phyloP scores from a whole-genome alignment of 2,329 filamentous ascomycete genomes.

The Chlorencoelia australis region DNA sequence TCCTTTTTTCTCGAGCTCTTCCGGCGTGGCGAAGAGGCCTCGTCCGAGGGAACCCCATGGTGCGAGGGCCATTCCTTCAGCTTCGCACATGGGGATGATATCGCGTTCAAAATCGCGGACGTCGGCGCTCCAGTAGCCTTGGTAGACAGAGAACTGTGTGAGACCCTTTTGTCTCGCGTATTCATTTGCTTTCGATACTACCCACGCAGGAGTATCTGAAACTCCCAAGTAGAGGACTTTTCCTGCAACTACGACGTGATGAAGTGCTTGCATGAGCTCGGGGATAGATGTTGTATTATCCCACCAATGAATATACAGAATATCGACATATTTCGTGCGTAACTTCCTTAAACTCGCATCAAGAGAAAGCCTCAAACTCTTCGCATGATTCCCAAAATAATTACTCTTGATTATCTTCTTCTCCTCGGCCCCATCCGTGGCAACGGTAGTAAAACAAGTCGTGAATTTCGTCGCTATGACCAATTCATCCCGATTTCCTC shows the following conservation, averaged over 20 bases:
- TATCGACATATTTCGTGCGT: slow-evolving; percentile 58
- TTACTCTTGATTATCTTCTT: slow-evolving; percentile 11
- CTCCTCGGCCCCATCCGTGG: slow-evolving; percentile 6
- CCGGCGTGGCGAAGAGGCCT: slow-evolving; percentile 37
- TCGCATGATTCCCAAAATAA: slow-evolving; percentile 12
- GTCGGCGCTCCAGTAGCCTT: slow-evolving; percentile 51
- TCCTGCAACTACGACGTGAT: slow-evolving; percentile 45
- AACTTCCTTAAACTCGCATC: slow-evolving; percentile 38
- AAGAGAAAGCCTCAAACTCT: slow-evolving; percentile 9
- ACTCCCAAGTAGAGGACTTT: slow-evolving; percentile 59
- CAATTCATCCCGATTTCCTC: slow-evolving; percentile 39
- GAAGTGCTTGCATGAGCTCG: slow-evolving; percentile 57
- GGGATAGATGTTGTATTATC: slow-evolving; percentile 51
- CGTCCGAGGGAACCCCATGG: slow-evolving; percentile 42
- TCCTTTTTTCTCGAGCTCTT: slow-evolving; percentile 31
- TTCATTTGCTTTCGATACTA: slow-evolving; percentile 53
- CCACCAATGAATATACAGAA: slow-evolving; percentile 31
- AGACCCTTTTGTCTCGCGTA: slow-evolving; percentile 57
- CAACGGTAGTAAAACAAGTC: no score
- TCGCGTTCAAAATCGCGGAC: slow-evolving; percentile 51
- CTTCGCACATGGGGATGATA: slow-evolving; percentile 46
- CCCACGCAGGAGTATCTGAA: slow-evolving; percentile 58
- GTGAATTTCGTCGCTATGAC: slow-evolving; percentile 47
- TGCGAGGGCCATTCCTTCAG: slow-evolving; percentile 44
- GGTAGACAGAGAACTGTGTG: slow-evolving; percentile 57